Evolutionary conservation across 805 yeast genomes (phyloP).

Genomic region (Sungouiella thailandica): DNA sequence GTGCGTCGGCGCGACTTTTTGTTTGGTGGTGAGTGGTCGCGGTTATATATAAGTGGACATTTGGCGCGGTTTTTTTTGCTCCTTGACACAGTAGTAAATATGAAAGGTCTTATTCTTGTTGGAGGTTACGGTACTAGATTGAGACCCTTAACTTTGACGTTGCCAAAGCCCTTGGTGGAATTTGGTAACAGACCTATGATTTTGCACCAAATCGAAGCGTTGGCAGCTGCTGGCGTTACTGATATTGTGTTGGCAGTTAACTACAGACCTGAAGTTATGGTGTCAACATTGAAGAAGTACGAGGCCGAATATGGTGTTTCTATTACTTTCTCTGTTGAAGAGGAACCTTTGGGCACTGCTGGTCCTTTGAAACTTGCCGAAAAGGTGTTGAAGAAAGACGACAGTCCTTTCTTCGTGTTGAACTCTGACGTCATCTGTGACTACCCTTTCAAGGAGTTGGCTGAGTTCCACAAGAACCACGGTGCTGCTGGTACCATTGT

Average conservation of each 20-base stretch:
- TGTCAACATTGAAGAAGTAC: slow-evolving; percentile 86
- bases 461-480: slow-evolving; percentile 88
- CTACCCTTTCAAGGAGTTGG: slow-evolving; percentile 92
- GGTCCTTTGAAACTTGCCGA: slow-evolving; percentile 99
- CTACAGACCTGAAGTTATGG: slow-evolving; percentile 99
- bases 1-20: slow-evolving; percentile 6
- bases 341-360: slow-evolving; percentile 99
- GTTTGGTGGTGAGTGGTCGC: slow-evolving; percentile 4
- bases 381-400: slow-evolving; percentile 86
- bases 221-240: slow-evolving; percentile 97
- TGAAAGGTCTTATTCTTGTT: slow-evolving; percentile 97
- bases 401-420: slow-evolving; percentile 93
- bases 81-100: slow-evolving; percentile 36
- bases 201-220: slow-evolving; percentile 95
- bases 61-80: slow-evolving; percentile 4
- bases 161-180: slow-evolving; percentile 96
- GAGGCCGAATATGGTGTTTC: slow-evolving; percentile 91
- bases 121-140: slow-evolving; percentile 99
- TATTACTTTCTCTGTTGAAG: slow-evolving; percentile 96
- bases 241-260: slow-evolving; percentile 98
- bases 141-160: slow-evolving; percentile 94
- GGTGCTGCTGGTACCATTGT: slow-evolving; percentile 98
- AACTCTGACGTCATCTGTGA: slow-evolving; percentile 99
- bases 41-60: slow-evolving; percentile 5
- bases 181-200: slow-evolving; percentile 99